A percentile compares a stretch with the other conserved stretches of the same genome.
These are phyloP conservation scores for Neonectria punicea DNA, from an alignment of 2,329 filamentous ascomycete genomes.

Conservation along the genomic window DNA sequence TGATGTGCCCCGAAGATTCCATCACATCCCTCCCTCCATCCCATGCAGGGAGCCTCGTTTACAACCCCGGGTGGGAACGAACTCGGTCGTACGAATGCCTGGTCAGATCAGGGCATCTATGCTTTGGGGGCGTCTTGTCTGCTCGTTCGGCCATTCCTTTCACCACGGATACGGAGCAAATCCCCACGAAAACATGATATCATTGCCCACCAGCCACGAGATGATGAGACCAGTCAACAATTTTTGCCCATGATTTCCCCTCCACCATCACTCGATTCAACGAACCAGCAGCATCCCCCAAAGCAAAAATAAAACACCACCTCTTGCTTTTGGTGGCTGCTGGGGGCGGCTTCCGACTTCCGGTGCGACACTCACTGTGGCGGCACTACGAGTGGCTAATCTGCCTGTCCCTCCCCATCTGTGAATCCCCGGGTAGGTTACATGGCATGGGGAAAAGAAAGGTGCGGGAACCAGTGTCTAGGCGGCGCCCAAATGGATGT, in stretches of 20 bases:
- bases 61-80: not conserved
- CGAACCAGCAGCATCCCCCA: not conserved
- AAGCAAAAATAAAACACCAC: not conserved
- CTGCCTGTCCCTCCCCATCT: no score
- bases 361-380: constrained; percentile 1
- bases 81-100: not conserved
- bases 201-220: no score
- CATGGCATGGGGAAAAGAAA: not conserved
- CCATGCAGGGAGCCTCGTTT: not conserved
- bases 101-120: not conserved
- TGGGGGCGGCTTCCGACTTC: not conserved
- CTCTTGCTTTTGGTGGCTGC: not conserved
- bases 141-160: not conserved
- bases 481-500: not conserved
- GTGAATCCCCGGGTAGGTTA: no score
- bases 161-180: not conserved
- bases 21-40: not conserved
- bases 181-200: not conserved
- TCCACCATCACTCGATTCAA: not conserved
- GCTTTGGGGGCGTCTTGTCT: not conserved
- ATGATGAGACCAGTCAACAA: not conserved
- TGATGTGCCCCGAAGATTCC: not conserved
- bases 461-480: not conserved
- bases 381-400: no score
- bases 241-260: not conserved